Evolutionary conservation across 495 filamentous ascomycete species (phyloP).

Genomic region (Penicillium longicatenatum): DNA sequence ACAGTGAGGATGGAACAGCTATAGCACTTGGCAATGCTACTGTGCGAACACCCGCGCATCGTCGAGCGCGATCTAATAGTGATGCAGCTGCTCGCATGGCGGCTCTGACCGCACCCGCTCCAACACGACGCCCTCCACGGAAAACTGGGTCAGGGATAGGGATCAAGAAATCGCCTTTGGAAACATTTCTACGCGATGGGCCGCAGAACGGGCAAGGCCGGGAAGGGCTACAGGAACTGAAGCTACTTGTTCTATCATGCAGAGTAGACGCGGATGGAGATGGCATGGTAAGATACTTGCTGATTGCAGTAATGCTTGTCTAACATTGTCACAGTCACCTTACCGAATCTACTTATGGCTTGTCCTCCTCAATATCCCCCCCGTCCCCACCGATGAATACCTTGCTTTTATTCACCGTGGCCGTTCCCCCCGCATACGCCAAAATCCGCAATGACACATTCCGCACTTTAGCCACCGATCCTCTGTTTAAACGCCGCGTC

Average conservation of each 20-base stretch:
- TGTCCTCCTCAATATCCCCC: conserved; percentile 81
- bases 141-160: conserved; percentile 58
- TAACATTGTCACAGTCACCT: conserved; percentile 63
- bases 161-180: conserved; percentile 61
- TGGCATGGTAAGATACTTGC: conserved; percentile 70
- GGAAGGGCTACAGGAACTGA: conserved; percentile 69
- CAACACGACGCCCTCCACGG: conserved; percentile 49
- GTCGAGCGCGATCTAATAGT: conserved; percentile 72
- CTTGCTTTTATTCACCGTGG: conserved; percentile 89
- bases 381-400: conserved; percentile 83
- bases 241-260: conserved; percentile 74
- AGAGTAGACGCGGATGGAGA: conserved; percentile 81
- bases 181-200: conserved; percentile 68
- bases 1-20: conserved; percentile 18
- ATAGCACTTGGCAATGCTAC: conserved; percentile 24
- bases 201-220: conserved; percentile 67
- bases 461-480: conserved; percentile 91
- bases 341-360: conserved; percentile 95
- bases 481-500: conserved; percentile 91
- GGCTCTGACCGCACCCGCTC: conserved; percentile 31
- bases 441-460: conserved; percentile 99
- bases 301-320: conserved; percentile 13
- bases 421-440: conserved; percentile 84
- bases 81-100: conserved; percentile 56
- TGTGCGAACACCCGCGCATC: conserved; percentile 37